A percentile compares a stretch with the other conserved stretches of the same genome.
These are phyloP conservation scores for Yarrowia deformans DNA, from an alignment of 805 yeast species.

Conservation along the genomic window DNA sequence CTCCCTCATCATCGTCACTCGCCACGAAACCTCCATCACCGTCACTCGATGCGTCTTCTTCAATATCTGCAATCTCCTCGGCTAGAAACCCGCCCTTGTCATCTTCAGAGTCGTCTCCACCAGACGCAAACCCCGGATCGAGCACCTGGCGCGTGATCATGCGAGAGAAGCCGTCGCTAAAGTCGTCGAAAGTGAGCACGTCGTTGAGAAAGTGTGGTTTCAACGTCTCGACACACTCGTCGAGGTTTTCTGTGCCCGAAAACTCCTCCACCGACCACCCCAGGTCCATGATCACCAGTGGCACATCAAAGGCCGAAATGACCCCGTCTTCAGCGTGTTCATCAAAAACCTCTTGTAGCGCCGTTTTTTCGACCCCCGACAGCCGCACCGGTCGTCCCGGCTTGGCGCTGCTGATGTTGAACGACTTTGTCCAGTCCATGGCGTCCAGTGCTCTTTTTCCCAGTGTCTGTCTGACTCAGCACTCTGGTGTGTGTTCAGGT, in stretches of 20 bases:
- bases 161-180: constrained; percentile 28
- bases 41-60: neutral
- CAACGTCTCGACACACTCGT: constrained; percentile 14
- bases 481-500: neutral
- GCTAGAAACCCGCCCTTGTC: constrained; percentile 8
- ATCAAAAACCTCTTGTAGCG: constrained; percentile 5
- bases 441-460: too few species aligned
- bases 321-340: constrained; percentile 21
- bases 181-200: constrained; percentile 17
- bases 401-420: constrained; percentile 28
- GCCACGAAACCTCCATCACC: neutral
- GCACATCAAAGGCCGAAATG: constrained; percentile 29
- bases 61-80: neutral
- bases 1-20: constrained; percentile 7
- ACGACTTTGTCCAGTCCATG: constrained; percentile 36
- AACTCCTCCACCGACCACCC: constrained; percentile 38
- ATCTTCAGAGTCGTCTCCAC: neutral
- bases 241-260: constrained; percentile 15
- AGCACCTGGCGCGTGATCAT: constrained; percentile 26
- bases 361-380: constrained; percentile 15
- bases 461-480: neutral
- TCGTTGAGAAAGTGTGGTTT: constrained; percentile 7
- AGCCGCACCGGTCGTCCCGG: constrained; percentile 25
- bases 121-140: constrained; percentile 5
- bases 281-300: constrained; percentile 24